These are phyloP conservation scores for Cyclanthera cordifolia DNA, from an alignment of 306 rosid genomes.

Conservation along the genomic window DNA sequence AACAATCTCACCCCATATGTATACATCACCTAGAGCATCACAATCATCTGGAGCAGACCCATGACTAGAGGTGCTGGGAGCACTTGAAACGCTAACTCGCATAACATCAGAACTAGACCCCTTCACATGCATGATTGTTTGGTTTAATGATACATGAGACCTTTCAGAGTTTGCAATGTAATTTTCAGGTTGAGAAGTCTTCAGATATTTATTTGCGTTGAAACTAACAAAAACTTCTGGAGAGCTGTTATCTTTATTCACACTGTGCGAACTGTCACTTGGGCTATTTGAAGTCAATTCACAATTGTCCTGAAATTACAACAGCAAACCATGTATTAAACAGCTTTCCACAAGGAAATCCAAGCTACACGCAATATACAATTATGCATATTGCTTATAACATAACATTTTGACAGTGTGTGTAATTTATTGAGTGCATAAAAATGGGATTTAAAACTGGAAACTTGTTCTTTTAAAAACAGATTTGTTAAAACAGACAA, in stretches of 20 bases:
- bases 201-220: conserved; percentile 49
- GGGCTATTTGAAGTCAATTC: conserved; percentile 76
- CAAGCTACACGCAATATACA: not conserved
- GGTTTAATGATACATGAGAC: conserved; percentile 63
- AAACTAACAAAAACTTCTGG: conserved; percentile 54
- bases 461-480: not conserved
- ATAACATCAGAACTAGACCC: conserved; percentile 89
- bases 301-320: conserved; percentile 62
- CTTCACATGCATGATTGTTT: conserved; percentile 81
- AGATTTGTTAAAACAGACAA: not conserved
- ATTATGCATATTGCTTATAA: not conserved
- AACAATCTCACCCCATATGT: conserved; percentile 90
- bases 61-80: conserved; percentile 96
- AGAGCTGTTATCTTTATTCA: conserved; percentile 52
- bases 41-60: conserved; percentile 93
- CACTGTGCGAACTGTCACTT: conserved; percentile 64
- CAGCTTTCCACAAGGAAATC: conserved; percentile 1
- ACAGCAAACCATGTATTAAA: conserved; percentile 23
- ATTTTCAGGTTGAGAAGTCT: conserved; percentile 37
- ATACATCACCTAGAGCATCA: conserved; percentile 91
- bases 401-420: not conserved
- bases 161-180: conserved; percentile 39
- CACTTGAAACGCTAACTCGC: conserved; percentile 98
- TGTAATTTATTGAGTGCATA: not conserved
- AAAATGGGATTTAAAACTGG: not conserved